Conservation (phyloP, 768 basidiomycete genomes). For the Filobasidium floriforme region DNA sequence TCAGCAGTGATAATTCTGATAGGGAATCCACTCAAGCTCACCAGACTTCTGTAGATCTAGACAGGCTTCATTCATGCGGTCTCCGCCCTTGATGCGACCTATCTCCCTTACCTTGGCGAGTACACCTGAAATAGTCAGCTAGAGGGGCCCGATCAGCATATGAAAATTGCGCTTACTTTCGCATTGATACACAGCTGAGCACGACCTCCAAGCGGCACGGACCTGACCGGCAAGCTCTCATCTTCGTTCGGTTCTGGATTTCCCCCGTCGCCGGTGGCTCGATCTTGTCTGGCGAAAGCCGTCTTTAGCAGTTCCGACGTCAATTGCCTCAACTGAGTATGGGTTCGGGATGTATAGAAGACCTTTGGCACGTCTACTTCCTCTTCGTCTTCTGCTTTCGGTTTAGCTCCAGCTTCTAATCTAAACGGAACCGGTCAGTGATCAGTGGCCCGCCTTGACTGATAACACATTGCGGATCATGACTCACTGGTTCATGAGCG, state of each 20-base stretch:
- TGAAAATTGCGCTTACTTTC: not conserved
- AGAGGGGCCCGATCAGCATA: not conserved
- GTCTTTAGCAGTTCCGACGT: constrained; percentile 74
- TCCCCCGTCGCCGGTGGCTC: not conserved
- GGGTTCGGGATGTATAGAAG: constrained; percentile 89
- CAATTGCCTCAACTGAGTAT: constrained; percentile 88
- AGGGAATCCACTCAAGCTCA: constrained; percentile 36
- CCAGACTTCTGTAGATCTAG: constrained; percentile 65
- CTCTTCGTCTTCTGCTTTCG: constrained; percentile 33
- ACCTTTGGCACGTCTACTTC: constrained; percentile 49
- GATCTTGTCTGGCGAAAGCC: constrained; percentile 46
- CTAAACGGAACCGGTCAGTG: not conserved
- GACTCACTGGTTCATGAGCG: constrained; percentile 68
- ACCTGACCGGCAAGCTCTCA: constrained; percentile 46
- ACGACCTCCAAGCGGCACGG: constrained; percentile 80
- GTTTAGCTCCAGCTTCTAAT: constrained; percentile 16
- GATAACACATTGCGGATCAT: not conserved
- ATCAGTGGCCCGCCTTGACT: not conserved
- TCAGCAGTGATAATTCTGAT: not conserved
- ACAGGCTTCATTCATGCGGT: constrained; percentile 70
- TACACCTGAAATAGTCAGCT: not conserved
- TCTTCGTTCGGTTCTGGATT: constrained; percentile 8
- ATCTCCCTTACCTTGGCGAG: constrained; percentile 53
- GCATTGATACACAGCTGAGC: constrained; percentile 91
- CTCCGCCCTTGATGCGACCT: constrained; percentile 50